A percentile compares a stretch with the other conserved stretches of the same genome.
phyloP scores from a whole-genome alignment of 1,284 basidiomycete genomes.

The Inonotus obliquus region DNA sequence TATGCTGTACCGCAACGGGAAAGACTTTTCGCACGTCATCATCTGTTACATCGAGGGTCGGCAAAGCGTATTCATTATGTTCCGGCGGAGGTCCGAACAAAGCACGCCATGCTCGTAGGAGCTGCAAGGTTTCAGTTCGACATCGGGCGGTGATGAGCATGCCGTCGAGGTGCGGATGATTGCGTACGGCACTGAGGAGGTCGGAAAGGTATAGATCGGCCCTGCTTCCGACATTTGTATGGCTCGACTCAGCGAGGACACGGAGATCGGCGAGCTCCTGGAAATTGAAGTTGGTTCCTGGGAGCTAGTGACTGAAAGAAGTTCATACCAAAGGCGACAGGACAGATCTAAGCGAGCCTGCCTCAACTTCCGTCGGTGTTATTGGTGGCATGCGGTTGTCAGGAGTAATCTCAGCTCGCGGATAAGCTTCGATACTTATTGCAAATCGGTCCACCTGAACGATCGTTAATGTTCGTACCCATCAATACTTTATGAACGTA shows the following conservation, averaged over 20 bases:
- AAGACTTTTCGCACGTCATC: constrained; percentile 66
- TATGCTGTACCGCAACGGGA: constrained; percentile 65
- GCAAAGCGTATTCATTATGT: constrained; percentile 24
- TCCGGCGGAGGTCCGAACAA: constrained; percentile 32
- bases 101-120: constrained; percentile 60
- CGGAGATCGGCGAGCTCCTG: constrained; percentile 17
- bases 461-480: neutral
- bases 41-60: constrained; percentile 56
- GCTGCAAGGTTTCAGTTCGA: constrained; percentile 52
- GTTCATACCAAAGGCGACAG: constrained; percentile 11
- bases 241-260: constrained; percentile 26
- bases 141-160: constrained; percentile 58
- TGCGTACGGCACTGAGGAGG: constrained; percentile 66
- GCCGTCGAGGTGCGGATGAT: constrained; percentile 65
- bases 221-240: constrained; percentile 39
- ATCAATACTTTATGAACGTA: constrained; percentile 30
- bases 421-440: constrained; percentile 46
- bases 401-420: neutral
- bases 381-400: constrained; percentile 1
- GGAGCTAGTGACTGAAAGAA: neutral
- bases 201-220: constrained; percentile 65
- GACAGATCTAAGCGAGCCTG: neutral
- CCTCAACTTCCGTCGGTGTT: constrained; percentile 5
- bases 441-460: constrained; percentile 70
- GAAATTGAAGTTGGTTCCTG: neutral